Percentiles rank a stretch among this genome's conserved stretches.
These are phyloP conservation scores for Exophiala xenobiotica DNA, from an alignment of 2,329 filamentous ascomycete species.

Conservation along the genomic window DNA sequence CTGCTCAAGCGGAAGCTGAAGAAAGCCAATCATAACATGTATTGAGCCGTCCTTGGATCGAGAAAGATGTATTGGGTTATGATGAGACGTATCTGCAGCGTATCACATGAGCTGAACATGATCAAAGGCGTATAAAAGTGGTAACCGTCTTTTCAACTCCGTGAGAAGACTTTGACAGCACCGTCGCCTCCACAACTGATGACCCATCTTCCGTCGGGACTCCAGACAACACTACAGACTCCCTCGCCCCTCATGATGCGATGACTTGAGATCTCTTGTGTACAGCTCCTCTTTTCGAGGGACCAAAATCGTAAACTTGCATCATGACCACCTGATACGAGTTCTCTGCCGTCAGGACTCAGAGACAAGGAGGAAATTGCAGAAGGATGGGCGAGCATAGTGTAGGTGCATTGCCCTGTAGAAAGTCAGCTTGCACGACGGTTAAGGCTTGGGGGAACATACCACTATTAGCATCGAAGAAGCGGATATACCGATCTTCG, in stretches of 20 bases:
- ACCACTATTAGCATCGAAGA: slow-evolving; percentile 99
- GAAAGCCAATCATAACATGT: too few species aligned
- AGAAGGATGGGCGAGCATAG: slow-evolving; percentile 93
- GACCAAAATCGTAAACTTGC: slow-evolving; percentile 96
- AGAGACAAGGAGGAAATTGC: slow-evolving; percentile 89
- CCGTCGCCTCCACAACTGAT: slow-evolving; percentile 94
- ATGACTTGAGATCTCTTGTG: slow-evolving; percentile 91
- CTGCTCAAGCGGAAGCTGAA: too few species aligned
- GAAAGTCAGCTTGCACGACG: slow-evolving; percentile 20
- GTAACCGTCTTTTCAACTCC: slow-evolving; percentile 12
- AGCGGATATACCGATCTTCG: slow-evolving; percentile 91
- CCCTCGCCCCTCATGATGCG: slow-evolving; percentile 94
- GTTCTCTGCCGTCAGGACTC: slow-evolving; percentile 88
- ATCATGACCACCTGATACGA: slow-evolving; percentile 94
- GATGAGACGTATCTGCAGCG: too few species aligned
- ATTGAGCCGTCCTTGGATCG: too few species aligned
- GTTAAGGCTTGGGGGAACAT: slow-evolving; percentile 33
- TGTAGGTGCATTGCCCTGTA: slow-evolving; percentile 96
- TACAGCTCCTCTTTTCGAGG: slow-evolving; percentile 90
- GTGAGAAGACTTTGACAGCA: slow-evolving; percentile 80
- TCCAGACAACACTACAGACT: slow-evolving; percentile 93
- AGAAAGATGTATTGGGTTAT: too few species aligned
- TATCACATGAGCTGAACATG: too few species aligned
- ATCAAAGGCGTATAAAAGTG: too few species aligned
- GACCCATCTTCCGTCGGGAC: slow-evolving; percentile 89